phyloP scores from a whole-genome alignment of 2,329 filamentous ascomycete genomes.

The Kalaharituber pfeilii region DNA sequence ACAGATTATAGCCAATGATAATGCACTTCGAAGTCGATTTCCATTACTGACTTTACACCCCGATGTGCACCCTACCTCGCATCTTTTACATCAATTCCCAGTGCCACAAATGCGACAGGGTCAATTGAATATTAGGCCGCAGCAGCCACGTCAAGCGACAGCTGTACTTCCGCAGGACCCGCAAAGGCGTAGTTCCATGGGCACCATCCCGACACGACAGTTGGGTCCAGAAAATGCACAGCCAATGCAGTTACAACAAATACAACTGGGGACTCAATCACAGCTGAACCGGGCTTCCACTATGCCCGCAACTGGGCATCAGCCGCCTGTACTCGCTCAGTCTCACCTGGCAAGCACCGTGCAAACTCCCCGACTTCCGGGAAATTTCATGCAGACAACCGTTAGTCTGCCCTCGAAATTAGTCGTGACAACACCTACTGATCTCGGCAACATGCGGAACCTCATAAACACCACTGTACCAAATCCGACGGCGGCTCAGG shows the following conservation, averaged over 20 bases:
- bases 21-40: not conserved
- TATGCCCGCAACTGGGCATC: not conserved
- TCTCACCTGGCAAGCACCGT: not conserved
- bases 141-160: no score
- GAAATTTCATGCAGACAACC: not conserved
- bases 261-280: not conserved
- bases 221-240: not conserved
- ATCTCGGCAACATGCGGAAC: not conserved
- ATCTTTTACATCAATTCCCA: no score
- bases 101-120: no score
- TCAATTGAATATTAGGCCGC: no score
- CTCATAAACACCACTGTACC: no score
- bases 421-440: not conserved
- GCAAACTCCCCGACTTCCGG: not conserved
- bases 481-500: not conserved
- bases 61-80: no score
- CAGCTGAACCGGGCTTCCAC: not conserved
- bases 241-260: not conserved
- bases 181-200: no score
- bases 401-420: not conserved
- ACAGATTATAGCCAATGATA: not conserved
- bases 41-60: no score
- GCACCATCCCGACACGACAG: not conserved
- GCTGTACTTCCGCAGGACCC: no score
- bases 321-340: not conserved